A percentile compares a stretch with the other conserved stretches of the same genome.
phyloP scores from a whole-genome alignment of 805 yeast species.

The Candida peoriensis region DNA sequence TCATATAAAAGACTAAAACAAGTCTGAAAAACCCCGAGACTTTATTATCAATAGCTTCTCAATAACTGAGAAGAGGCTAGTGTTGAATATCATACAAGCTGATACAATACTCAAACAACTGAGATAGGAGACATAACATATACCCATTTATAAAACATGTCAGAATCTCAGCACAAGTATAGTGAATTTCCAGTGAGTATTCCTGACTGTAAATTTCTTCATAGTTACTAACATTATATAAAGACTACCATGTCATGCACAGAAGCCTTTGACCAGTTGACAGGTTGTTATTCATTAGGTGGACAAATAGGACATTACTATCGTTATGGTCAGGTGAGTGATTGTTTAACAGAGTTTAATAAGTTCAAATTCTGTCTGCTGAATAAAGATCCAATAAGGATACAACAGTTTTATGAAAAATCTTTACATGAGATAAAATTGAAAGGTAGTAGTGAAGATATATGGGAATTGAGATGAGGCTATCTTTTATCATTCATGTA shows the following conservation, averaged over 20 bases:
- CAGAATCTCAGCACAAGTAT: too few species aligned
- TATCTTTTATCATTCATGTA: too few species aligned
- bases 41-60: too few species aligned
- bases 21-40: too few species aligned
- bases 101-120: too few species aligned
- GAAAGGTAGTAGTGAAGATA: slow-evolving; percentile 75
- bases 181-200: slow-evolving; percentile 22
- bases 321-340: slow-evolving; percentile 71
- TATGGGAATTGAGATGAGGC: slow-evolving; percentile 70
- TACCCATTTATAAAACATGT: too few species aligned
- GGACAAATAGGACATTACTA: slow-evolving; percentile 85
- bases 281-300: slow-evolving; percentile 84
- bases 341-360: slow-evolving; percentile 63
- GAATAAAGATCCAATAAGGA: slow-evolving; percentile 52
- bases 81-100: too few species aligned
- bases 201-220: background rate
- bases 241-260: slow-evolving; percentile 59
- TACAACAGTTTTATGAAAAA: slow-evolving; percentile 68
- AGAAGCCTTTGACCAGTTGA: slow-evolving; percentile 82
- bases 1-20: too few species aligned
- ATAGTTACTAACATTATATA: slow-evolving; percentile 4
- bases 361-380: slow-evolving; percentile 78
- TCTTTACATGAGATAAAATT: slow-evolving; percentile 55
- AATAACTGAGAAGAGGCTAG: too few species aligned
- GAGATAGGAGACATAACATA: too few species aligned